phyloP scores from a whole-genome alignment of 352 stramenopile genomes.

The Pythium rhizo-oryzae region DNA sequence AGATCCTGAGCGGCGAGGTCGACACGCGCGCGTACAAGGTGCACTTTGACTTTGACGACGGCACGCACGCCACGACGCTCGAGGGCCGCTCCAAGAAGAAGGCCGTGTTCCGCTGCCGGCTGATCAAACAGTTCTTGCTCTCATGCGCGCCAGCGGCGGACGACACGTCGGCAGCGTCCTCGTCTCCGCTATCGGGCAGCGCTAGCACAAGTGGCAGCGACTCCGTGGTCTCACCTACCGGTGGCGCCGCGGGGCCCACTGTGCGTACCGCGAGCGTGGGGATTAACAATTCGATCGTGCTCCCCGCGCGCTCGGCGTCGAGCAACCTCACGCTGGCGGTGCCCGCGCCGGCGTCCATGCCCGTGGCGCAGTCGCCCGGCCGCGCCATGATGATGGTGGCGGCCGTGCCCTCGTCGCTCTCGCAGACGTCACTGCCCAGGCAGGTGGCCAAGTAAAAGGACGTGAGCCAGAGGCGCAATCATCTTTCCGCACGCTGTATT shows the following conservation, averaged over 20 bases:
- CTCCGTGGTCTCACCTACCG: not conserved
- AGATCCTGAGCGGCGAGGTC: conserved; percentile 64
- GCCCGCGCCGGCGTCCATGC: conserved; percentile 15
- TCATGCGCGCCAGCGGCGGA: conserved; percentile 12
- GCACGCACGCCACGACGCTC: conserved; percentile 48
- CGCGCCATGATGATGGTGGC: conserved; percentile 29
- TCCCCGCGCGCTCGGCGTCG: conserved; percentile 17
- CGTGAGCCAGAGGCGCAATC: not conserved
- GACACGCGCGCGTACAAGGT: conserved; percentile 74
- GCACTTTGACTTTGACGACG: conserved; percentile 75
- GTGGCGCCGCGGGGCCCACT: not conserved
- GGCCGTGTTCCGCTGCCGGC: conserved; percentile 49
- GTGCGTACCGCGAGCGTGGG: not conserved
- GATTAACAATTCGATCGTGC: conserved; percentile 1
- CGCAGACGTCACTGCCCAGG: not conserved
- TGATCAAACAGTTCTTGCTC: conserved; percentile 59
- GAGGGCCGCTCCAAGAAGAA: conserved; percentile 66
- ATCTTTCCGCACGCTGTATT: not conserved
- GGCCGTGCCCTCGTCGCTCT: conserved; percentile 21
- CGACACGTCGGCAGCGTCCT: no score
- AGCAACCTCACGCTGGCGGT: conserved; percentile 24
- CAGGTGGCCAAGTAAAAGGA: conserved; percentile 2
- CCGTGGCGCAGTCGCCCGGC: conserved; percentile 9
- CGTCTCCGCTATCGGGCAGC: conserved; percentile 9
- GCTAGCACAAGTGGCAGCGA: conserved; percentile 12